These are phyloP conservation scores for Pseudogymnoascus sp. DNA, from an alignment of 2,329 filamentous ascomycete genomes.

Conservation along the genomic window DNA sequence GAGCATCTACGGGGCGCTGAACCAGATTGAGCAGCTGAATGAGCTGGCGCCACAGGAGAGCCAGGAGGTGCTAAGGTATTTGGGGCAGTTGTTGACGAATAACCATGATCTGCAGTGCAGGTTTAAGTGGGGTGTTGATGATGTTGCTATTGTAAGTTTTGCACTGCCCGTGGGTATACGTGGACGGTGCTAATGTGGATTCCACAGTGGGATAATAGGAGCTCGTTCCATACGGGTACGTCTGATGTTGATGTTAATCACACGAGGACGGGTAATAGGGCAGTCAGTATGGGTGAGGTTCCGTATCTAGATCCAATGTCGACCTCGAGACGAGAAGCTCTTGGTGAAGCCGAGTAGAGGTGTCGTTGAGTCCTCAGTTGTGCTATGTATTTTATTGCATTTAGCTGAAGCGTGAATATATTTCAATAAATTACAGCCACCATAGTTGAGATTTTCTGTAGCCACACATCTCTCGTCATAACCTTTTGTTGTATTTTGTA, in stretches of 20 bases:
- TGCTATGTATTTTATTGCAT: neutral
- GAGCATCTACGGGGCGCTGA: slow-evolving; percentile 39
- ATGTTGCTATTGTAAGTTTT: slow-evolving; percentile 33
- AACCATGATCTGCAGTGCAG: slow-evolving; percentile 36
- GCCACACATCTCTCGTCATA: neutral
- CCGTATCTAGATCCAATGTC: slow-evolving; percentile 29
- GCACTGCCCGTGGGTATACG: slow-evolving; percentile 2
- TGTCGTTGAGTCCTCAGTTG: neutral
- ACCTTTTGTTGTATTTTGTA: neutral
- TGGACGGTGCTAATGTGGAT: slow-evolving; percentile 9
- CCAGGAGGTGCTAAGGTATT: slow-evolving; percentile 23
- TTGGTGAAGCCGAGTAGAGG: slow-evolving; percentile 4
- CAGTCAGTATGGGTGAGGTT: slow-evolving; percentile 27
- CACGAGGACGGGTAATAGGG: slow-evolving; percentile 25
- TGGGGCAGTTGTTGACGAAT: slow-evolving; percentile 27
- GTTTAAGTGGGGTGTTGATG: slow-evolving; percentile 24
- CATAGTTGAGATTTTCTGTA: neutral
- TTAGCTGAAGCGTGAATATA: neutral
- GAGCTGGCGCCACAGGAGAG: slow-evolving; percentile 36
- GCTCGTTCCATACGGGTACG: slow-evolving; percentile 26
- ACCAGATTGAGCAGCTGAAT: slow-evolving; percentile 34
- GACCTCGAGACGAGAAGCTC: slow-evolving; percentile 11
- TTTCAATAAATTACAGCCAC: neutral
- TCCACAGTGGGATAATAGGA: slow-evolving; percentile 30
- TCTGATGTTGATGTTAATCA: slow-evolving; percentile 27